These are phyloP conservation scores for Pseudocercospora cruenta DNA, from an alignment of 2,329 filamentous ascomycete genomes.

Conservation along the genomic window DNA sequence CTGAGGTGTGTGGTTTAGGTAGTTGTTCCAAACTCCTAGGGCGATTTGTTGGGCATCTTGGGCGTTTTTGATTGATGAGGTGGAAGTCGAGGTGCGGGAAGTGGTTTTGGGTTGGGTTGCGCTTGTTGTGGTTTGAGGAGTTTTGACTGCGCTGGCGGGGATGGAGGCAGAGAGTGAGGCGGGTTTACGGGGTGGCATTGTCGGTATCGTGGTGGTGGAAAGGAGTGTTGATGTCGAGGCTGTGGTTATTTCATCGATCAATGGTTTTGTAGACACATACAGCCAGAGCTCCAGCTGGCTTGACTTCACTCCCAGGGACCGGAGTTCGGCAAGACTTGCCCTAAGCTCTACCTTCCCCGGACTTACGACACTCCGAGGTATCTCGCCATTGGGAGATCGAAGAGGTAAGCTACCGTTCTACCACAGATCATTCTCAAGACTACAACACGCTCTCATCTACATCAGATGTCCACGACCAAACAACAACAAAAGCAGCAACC, in stretches of 20 bases:
- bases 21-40: constrained; percentile 73
- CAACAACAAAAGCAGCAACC: not conserved
- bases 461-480: not conserved
- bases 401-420: not conserved
- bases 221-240: no score
- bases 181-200: constrained; percentile 1
- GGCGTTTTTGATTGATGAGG: constrained; percentile 26
- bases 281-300: not conserved
- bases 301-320: not conserved
- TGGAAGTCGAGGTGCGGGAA: constrained; percentile 32
- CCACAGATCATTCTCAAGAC: no score
- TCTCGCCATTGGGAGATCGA: not conserved
- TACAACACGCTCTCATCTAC: not conserved
- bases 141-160: constrained; percentile 11
- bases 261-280: not conserved
- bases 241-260: not conserved
- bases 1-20: constrained; percentile 80
- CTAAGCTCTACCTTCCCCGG: not conserved
- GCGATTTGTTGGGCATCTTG: constrained; percentile 62
- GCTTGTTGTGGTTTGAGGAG: constrained; percentile 20
- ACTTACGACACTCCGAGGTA: not conserved
- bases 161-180: constrained; percentile 8
- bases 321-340: not conserved
- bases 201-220: not conserved
- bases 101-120: constrained; percentile 25